phyloP scores from a whole-genome alignment of 176 grass and related monocot species.

The Tuctoria greenei region DNA sequence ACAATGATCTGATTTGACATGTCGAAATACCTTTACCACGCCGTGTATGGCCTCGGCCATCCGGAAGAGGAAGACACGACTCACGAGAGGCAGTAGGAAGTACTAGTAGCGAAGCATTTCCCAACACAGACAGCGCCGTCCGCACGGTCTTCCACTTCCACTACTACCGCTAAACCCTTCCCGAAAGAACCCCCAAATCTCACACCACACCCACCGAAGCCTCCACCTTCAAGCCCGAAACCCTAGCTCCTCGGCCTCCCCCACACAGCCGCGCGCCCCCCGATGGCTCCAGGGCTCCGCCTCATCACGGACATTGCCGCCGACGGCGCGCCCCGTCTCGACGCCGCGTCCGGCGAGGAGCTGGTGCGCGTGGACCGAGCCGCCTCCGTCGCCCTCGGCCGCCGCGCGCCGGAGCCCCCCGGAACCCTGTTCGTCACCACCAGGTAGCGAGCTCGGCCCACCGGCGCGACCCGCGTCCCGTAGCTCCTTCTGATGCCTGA shows the following conservation, averaged over 20 bases:
- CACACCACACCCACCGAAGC: slow-evolving; percentile 35
- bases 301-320: slow-evolving; percentile 45
- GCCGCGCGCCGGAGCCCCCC: slow-evolving; percentile 48
- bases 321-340: slow-evolving; percentile 51
- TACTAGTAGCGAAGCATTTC: slow-evolving; percentile 10
- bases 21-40: not conserved
- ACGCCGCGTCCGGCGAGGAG: slow-evolving; percentile 68
- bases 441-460: slow-evolving; percentile 37
- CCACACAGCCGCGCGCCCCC: not conserved
- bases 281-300: slow-evolving; percentile 75
- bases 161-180: slow-evolving; percentile 50
- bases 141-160: slow-evolving; percentile 20
- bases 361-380: slow-evolving; percentile 57
- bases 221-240: slow-evolving; percentile 28
- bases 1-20: too few relatives aligned
- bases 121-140: slow-evolving; percentile 6
- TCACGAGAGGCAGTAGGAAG: too few relatives aligned
- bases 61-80: not conserved
- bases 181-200: slow-evolving; percentile 47
- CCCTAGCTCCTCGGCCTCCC: slow-evolving; percentile 42
- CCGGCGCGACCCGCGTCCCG: not conserved
- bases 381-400: slow-evolving; percentile 55
- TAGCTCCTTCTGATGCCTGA: not conserved
- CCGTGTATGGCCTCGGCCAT: not conserved
- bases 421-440: slow-evolving; percentile 86